Evolutionary conservation across 495 filamentous ascomycete genomes (phyloP).

Genomic region (Penicillium robsamsonii): DNA sequence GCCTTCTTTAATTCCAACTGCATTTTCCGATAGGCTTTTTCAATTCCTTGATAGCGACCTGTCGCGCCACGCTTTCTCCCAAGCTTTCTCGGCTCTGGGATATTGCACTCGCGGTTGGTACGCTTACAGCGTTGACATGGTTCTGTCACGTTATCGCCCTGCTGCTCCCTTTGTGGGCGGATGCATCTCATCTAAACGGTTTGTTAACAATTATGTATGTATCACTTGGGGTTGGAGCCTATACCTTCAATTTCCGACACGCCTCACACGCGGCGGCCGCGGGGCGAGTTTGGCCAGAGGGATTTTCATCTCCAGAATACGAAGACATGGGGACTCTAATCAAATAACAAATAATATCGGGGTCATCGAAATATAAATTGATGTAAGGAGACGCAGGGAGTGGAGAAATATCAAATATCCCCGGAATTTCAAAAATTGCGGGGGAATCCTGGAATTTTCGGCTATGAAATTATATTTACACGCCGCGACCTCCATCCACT

Average conservation of each 20-base stretch:
- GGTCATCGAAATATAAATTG: not conserved
- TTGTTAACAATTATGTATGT: not conserved
- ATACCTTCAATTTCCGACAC: slow-evolving; percentile 20
- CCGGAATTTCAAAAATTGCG: slow-evolving; percentile 1
- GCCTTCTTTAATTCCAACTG: slow-evolving; percentile 24
- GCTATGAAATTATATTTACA: slow-evolving; percentile 1
- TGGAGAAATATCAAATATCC: not conserved
- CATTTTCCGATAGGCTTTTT: slow-evolving; percentile 28
- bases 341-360: not conserved
- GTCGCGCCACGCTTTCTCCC: slow-evolving; percentile 23
- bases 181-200: slow-evolving; percentile 26
- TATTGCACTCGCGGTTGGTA: slow-evolving; percentile 22
- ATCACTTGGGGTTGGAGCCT: not conserved
- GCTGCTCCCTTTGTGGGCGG: slow-evolving; percentile 5
- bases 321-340: slow-evolving; percentile 1
- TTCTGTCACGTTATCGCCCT: not conserved
- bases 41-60: slow-evolving; percentile 27
- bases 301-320: not conserved
- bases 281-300: not conserved
- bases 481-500: slow-evolving; percentile 18
- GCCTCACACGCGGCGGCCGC: slow-evolving; percentile 13
- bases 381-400: not conserved
- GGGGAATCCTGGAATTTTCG: not conserved
- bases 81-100: slow-evolving; percentile 22
- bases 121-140: slow-evolving; percentile 26